Evolutionary conservation across 2,329 filamentous ascomycete genomes (phyloP).

Genomic region (Scedosporium dehoogii): DNA sequence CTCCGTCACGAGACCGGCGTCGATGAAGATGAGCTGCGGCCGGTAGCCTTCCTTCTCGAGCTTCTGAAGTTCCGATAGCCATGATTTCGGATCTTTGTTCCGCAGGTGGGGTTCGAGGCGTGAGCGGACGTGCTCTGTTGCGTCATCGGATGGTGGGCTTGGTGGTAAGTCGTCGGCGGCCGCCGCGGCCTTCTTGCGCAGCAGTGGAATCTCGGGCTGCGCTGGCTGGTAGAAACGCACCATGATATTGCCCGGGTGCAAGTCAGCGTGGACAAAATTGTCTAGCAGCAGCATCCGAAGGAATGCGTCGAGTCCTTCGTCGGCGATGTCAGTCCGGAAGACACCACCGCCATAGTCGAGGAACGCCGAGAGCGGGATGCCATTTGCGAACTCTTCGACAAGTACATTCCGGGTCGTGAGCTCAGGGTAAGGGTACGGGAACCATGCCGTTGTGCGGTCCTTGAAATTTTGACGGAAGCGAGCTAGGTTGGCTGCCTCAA

Average conservation of each 20-base stretch:
- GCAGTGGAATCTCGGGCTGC: slow-evolving; percentile 49
- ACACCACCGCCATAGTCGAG: slow-evolving; percentile 84
- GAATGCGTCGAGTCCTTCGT: slow-evolving; percentile 92
- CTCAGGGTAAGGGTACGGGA: slow-evolving; percentile 85
- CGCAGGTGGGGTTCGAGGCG: slow-evolving; percentile 65
- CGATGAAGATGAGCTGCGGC: slow-evolving; percentile 94
- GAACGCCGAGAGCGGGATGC: slow-evolving; percentile 84
- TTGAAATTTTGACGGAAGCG: slow-evolving; percentile 88
- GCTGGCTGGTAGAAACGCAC: slow-evolving; percentile 90
- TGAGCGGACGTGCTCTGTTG: slow-evolving; percentile 77
- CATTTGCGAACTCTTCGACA: slow-evolving; percentile 91
- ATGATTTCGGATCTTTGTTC: slow-evolving; percentile 53
- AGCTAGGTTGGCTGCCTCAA: slow-evolving; percentile 83
- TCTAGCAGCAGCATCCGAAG: slow-evolving; percentile 93
- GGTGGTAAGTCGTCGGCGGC: slow-evolving; percentile 23
- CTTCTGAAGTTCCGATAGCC: slow-evolving; percentile 62
- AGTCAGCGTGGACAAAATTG: slow-evolving; percentile 93
- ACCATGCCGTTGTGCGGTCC: slow-evolving; percentile 85
- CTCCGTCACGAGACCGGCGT: slow-evolving; percentile 90
- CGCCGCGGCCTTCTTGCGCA: slow-evolving; percentile 15
- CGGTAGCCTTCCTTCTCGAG: slow-evolving; percentile 83
- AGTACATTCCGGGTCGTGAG: slow-evolving; percentile 89
- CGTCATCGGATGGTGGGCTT: slow-evolving; percentile 47
- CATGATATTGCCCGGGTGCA: slow-evolving; percentile 99
- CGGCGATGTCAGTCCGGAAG: slow-evolving; percentile 88